These are phyloP conservation scores for Aspergillus neoniger DNA, from an alignment of 2,329 filamentous ascomycete species.

Conservation along the genomic window DNA sequence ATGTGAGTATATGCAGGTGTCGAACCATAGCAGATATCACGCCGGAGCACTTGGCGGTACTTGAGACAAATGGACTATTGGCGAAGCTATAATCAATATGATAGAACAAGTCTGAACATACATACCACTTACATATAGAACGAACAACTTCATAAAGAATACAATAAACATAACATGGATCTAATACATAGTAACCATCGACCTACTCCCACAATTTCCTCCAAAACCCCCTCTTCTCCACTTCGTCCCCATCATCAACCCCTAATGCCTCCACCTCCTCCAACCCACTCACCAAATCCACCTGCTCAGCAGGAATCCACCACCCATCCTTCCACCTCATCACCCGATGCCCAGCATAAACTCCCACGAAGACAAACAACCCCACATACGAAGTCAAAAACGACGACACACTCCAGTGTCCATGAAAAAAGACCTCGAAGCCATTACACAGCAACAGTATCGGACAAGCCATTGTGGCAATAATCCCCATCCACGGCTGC, in stretches of 20 bases:
- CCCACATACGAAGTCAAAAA: conserved; percentile 65
- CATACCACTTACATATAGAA: neutral
- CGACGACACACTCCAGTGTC: conserved; percentile 58
- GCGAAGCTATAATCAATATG: neutral
- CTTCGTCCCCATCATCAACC: neutral
- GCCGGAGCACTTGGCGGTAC: neutral
- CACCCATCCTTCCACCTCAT: neutral
- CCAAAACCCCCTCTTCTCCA: neutral
- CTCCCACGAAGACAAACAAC: conserved; percentile 56
- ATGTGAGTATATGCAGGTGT: neutral
- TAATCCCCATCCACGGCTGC: conserved; percentile 70
- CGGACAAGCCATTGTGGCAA: conserved; percentile 35
- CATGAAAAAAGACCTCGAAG: conserved; percentile 46
- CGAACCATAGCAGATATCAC: conserved; percentile 1
- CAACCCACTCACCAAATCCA: conserved; percentile 2
- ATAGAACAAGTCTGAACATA: neutral
- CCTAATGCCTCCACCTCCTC: neutral
- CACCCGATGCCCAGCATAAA: conserved; percentile 13
- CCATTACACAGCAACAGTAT: conserved; percentile 9
- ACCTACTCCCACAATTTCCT: neutral
- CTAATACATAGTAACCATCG: neutral
- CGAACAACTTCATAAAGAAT: neutral
- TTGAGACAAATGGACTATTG: neutral
- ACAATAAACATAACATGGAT: neutral
- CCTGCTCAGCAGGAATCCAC: neutral